Base-by-base conservation (phyloP, 164 flowering plant species). In the Annona cherimola region DNA sequence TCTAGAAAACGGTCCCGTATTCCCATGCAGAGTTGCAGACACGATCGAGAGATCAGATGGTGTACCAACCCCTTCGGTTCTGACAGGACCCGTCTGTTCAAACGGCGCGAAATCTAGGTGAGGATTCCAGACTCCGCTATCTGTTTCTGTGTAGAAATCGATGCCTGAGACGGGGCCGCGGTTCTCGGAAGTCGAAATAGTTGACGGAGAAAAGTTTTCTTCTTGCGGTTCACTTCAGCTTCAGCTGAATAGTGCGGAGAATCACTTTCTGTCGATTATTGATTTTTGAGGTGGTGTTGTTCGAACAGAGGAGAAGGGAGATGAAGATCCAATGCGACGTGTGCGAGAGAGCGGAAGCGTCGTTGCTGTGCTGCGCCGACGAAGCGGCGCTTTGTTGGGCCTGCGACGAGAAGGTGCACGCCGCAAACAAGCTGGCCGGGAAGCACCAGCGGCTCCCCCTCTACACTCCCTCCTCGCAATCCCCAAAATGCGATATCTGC, bases 291-390 rank as follows among this genome's bases (percentile, higher is more conserved):
- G 65, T 20, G 45, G 9, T 6, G 64, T 26, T 61, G 64, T 26
- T 26, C 35, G 35, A 26, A 26, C 35, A 26, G 35, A 40, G 61
- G 61, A 57, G 40, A 42, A 14, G 9, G 9, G 71, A 71, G 71
- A 83, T 82, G 85, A 84, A 84, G 78, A 75, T 84, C 50, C 79
- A 70, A 50, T 84, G 86, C 70, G 78, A 82, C 35, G 83, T 75
- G 7, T 84, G 86, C 64, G 84, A 77, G 66, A 72, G 54, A 46
- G 86, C 76, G 1, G 82, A 80, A 69, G 86, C 81, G 5, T 66
- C 69, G 69, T 75, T 84, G 66, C 71, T 84, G 0, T 84, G 86
- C 61, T 82, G 84, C 69, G 84, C 86, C 2, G 86, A 82, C 64
- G 86, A 84, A 62, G 86, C 84, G 1, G 86, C 77, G 4, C 72